Conservation (phyloP, 495 filamentous ascomycete genomes). For the Lepraria neglecta region DNA sequence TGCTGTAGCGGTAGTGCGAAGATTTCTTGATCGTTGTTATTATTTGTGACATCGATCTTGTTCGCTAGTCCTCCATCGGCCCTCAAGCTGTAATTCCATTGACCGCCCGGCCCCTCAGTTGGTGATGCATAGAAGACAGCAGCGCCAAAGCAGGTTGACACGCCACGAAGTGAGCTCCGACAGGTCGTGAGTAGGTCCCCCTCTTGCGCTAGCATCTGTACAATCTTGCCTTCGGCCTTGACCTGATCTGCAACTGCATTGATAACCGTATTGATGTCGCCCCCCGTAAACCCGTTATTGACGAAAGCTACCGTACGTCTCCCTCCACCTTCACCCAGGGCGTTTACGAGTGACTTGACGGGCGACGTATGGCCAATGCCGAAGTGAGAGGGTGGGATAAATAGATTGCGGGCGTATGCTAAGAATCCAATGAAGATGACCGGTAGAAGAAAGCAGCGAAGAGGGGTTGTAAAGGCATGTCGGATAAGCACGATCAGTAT, state of each 20-base stretch:
- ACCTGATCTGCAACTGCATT: slow-evolving; percentile 49
- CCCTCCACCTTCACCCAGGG: slow-evolving; percentile 47
- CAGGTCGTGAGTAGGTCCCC: slow-evolving; percentile 55
- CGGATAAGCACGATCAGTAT: slow-evolving; percentile 61
- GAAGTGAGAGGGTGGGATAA: slow-evolving; percentile 57
- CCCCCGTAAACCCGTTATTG: slow-evolving; percentile 61
- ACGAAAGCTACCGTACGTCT: slow-evolving; percentile 71
- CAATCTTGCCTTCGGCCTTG: slow-evolving; percentile 47
- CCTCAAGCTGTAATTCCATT: slow-evolving; percentile 84
- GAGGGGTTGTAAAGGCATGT: slow-evolving; percentile 53
- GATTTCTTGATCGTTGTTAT: slow-evolving; percentile 61
- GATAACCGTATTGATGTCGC: slow-evolving; percentile 68
- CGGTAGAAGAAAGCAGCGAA: slow-evolving; percentile 65
- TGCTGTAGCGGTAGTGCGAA: slow-evolving; percentile 73
- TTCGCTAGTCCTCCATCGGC: slow-evolving; percentile 59
- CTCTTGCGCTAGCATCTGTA: slow-evolving; percentile 46
- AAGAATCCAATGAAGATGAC: slow-evolving; percentile 63
- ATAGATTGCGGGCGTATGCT: slow-evolving; percentile 61
- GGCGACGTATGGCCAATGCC: slow-evolving; percentile 56
- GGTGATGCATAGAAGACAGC: slow-evolving; percentile 69
- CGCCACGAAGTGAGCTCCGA: slow-evolving; percentile 60
- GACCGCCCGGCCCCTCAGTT: slow-evolving; percentile 51
- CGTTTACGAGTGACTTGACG: slow-evolving; percentile 55
- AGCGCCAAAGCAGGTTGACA: slow-evolving; percentile 67
- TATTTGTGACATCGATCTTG: slow-evolving; percentile 51